Percentiles rank a stretch among this genome's conserved stretches.
Conservation (phyloP, 2,329 filamentous ascomycete genomes). For the Domatiomyces globalis region DNA sequence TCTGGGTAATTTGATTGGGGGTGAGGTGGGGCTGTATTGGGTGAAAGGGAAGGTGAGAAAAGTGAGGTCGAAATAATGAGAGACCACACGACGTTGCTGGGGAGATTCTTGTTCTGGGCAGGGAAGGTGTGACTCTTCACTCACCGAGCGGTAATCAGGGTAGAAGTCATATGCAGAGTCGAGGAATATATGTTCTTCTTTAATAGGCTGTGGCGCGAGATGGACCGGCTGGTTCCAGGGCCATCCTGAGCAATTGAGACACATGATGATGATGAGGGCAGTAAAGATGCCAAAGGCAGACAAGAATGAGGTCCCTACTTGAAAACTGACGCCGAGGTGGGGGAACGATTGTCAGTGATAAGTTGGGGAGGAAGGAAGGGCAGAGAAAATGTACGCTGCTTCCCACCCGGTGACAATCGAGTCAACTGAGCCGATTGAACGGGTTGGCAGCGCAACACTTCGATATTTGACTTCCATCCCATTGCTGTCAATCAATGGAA, state of each 20-base stretch:
- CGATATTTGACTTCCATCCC: not conserved
- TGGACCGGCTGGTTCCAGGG: slow-evolving; percentile 14
- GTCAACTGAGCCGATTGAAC: not conserved
- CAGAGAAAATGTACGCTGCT: not conserved
- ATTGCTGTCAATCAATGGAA: not conserved
- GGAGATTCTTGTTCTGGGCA: not conserved
- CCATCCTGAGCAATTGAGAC: slow-evolving; percentile 16
- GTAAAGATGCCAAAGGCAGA: slow-evolving; percentile 3
- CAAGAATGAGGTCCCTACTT: not conserved
- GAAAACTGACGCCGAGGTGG: not conserved
- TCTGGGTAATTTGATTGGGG: not conserved
- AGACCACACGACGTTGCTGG: not conserved
- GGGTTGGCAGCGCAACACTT: not conserved
- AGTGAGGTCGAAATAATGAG: not conserved
- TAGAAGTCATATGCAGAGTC: slow-evolving; percentile 14
- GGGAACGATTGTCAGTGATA: not conserved
- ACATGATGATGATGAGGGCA: slow-evolving; percentile 13
- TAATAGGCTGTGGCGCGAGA: slow-evolving; percentile 13
- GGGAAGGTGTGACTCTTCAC: slow-evolving; percentile 1
- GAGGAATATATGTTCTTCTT: slow-evolving; percentile 16
- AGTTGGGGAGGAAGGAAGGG: not conserved
- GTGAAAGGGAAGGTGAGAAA: not conserved
- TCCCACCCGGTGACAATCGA: not conserved
- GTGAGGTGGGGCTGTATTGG: not conserved
- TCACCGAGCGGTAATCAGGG: slow-evolving; percentile 14